Evolutionary conservation across 768 basidiomycete genomes (phyloP), one percentile per base, ranked within the genome.

Genomic region (Podaxis mareebaensis): DNA sequence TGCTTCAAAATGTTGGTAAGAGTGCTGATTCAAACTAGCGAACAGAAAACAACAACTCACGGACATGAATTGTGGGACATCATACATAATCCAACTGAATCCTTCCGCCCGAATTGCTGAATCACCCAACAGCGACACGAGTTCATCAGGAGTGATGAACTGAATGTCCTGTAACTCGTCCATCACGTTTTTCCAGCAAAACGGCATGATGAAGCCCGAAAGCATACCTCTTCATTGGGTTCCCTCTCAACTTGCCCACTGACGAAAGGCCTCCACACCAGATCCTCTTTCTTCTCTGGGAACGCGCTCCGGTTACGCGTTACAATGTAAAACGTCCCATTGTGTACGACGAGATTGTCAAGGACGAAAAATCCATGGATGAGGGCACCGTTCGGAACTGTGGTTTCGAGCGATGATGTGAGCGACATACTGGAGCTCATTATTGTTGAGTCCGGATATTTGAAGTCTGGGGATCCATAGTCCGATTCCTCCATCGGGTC

Each of bases 241-340:
- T 75, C 70, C 2, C 68, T 46, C 28, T 74, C 65, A n/a, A 64
- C 61, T 10, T 69, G 64, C 20, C 56, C 62, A 1, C 62, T 70
- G 38, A 62, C 36, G 15, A 73, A 65, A 26, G 69, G 58, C 3
- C 75, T 74, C 2, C 58, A 51, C 6, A 77, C 70, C 13, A 79
- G 64, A 67, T 90, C 80, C 55, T 81, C 67, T 24, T 75, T 70
- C 62, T 76, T 71, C 5, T 76, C 74, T 10, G 87, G 87, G 63
- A 85, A 85, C 12, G 71, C 68, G 6, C 66, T 58, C 7, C 62
- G 63, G 51, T 76, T 70, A 3, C 63, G 48, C 4, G 89, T 84
- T 56, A 93, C 79, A 61, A 90, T 78, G 69, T 83, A 87, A 65
- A 92, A 81, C 1, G 88, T 91, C 22, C 90, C 89, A 65, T 90